Base-by-base conservation (phyloP, 352 stramenopile genomes). In the Globisporangium spiculum region DNA sequence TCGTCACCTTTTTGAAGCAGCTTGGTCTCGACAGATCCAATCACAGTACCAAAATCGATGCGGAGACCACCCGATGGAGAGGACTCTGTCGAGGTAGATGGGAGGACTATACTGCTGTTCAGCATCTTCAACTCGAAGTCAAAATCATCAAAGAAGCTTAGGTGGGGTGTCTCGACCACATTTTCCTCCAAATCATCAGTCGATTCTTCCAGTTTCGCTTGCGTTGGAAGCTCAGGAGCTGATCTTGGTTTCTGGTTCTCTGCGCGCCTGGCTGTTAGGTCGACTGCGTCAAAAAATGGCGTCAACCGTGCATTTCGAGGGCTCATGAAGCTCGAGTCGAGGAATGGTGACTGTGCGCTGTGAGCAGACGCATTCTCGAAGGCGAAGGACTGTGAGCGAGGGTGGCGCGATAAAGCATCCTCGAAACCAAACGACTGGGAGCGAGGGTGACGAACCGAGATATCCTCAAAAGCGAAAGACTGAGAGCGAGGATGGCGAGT, bases 231-330 rank as follows among this genome's bases (percentile, higher is more conserved):
- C n/a, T 59, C 36, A 1, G 58, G 57, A 56, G 36, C 22, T 38
- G 41, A 30, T 38, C 20, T 44, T 7, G 36, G n/a, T 8, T 46
- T 60, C 30, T 53, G 50, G 22, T 63, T 65, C 30, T 71, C 44
- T 7, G 44, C n/a, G n/a, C 24, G 34, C 54, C 67, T 60, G 30
- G 12, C 83, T 27, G 67, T 76, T 9, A 67, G 66, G 68, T 89
- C 79, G 12, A 90, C 63, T 36, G 84, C 80, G 69, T 92, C 84
- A 59, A 92, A 92, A 66, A 90, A 92, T 30, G 82, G 82, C 14
- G 84, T 90, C 34, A 70, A 71, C 53, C 50, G 71, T 58, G 77
- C 69, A 16, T 30, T 26, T 22, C 27, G 68, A 12, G 68, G 68
- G 60, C 68, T 74, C 50, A 65, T 32, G 27, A 71, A 71, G 50